Base-by-base conservation (phyloP, 2,329 filamentous ascomycete genomes). In the Talaromyces sp. region DNA sequence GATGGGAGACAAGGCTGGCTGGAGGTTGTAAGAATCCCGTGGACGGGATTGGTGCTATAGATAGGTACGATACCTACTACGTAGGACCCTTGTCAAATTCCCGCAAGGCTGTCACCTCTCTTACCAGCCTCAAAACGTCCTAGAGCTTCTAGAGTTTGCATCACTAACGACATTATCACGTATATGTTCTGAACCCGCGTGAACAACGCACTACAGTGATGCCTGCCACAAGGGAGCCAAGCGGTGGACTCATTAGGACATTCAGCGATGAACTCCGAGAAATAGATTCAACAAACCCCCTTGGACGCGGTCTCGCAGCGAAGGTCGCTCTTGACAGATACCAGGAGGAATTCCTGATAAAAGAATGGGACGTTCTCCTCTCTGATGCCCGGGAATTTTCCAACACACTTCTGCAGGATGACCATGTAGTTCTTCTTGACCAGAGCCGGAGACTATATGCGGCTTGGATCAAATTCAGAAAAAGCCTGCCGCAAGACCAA, bases 371-470 rank as follows among this genome's bases (percentile, higher is more conserved):
- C 29, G 4, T 54, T 31, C 27, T 54, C 27, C 51, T 54, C 13
- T 54, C 51, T 13, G 51, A 54, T 54, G 51, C 34, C 7, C 56
- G 56, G 0, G 34, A 45, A 25, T 3, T 59, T n/a, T 2, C 56
- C 34, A 25, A 25, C 29, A 59, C 34, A 38, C 34, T 59, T 45
- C 3, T 54, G 5, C 25, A 54, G 51, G 51, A 54, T 54, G 56
- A 59, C 34, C 22, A 59, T 25, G 56, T 25, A 3, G 40, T 59
- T n/a, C 56, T 59, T 25, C 40, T 59, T 38, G 40, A 45, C 31
- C 56, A 59, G 31, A 59, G 56, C 40, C 56, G 40, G 56, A 43
- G 40, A 45, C 56, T 59, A 15, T 59, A 59, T 45, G 56, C 56
- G 15, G 56, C 40, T 27, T 59, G 56, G 56, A 13, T 27, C 56